A percentile compares a stretch with the other conserved stretches of the same genome.
Conservation (phyloP, 2,329 filamentous ascomycete genomes). For the Penicillium sp. region DNA sequence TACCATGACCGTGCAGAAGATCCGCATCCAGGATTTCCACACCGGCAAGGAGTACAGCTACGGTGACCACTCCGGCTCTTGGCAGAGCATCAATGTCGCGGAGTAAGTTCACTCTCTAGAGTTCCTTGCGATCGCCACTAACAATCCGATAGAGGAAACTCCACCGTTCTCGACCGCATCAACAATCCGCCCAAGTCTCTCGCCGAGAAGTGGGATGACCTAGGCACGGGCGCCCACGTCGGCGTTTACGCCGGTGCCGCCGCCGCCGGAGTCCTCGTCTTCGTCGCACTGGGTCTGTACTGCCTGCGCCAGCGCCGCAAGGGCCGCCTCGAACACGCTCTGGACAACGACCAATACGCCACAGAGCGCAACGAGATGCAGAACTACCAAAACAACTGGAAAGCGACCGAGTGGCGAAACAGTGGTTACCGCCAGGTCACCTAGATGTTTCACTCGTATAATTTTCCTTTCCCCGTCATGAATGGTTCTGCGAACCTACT, state of each 20-base stretch:
- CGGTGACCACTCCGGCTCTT: constrained; percentile 60
- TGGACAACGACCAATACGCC: constrained; percentile 48
- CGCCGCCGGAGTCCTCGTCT: constrained; percentile 29
- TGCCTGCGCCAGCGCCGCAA: constrained; percentile 51
- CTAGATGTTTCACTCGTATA: constrained; percentile 2
- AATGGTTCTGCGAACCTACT: constrained; percentile 13
- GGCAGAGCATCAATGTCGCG: constrained; percentile 62
- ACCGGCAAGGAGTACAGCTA: constrained; percentile 66
- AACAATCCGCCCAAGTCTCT: constrained; percentile 38
- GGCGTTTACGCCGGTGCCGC: constrained; percentile 45
- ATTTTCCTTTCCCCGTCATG: constrained; percentile 1
- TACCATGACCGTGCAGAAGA: constrained; percentile 68
- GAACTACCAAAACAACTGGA: constrained; percentile 41
- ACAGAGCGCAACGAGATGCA: constrained; percentile 40
- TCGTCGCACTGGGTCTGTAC: constrained; percentile 45
- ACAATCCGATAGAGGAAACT: constrained; percentile 61
- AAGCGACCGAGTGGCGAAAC: constrained; percentile 34
- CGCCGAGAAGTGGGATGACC: constrained; percentile 43
- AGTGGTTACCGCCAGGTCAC: constrained; percentile 30
- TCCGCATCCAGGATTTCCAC: constrained; percentile 58
- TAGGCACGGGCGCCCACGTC: constrained; percentile 49
- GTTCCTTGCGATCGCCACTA: neutral
- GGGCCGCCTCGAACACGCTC: constrained; percentile 49
- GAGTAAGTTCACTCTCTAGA: constrained; percentile 29
- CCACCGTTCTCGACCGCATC: constrained; percentile 47